Evolutionary conservation across 2,329 filamentous ascomycete species (phyloP).

Genomic region (Bipolaris oryzae): DNA sequence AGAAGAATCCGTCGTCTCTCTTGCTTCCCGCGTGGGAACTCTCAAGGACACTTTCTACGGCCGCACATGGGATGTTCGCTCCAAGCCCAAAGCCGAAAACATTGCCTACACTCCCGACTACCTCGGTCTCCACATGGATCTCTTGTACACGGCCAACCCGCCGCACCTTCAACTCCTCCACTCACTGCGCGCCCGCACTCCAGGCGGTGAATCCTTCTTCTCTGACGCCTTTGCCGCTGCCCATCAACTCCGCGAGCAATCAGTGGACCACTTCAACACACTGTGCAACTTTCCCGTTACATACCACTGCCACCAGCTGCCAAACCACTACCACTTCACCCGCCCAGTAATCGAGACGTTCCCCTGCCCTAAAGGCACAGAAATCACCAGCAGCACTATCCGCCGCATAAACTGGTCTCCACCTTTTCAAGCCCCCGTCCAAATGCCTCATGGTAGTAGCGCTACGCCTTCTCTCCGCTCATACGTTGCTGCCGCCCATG

Average conservation of each 20-base stretch:
- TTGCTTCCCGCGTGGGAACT: constrained; percentile 75
- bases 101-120: constrained; percentile 83
- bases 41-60: constrained; percentile 92
- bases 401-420: constrained; percentile 72
- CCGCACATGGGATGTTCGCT: constrained; percentile 84
- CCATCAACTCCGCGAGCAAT: constrained; percentile 40
- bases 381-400: constrained; percentile 44
- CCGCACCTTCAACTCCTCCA: constrained; percentile 88
- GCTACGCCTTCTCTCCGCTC: constrained; percentile 35
- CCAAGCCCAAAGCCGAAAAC: constrained; percentile 82
- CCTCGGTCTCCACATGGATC: constrained; percentile 90
- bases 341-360: constrained; percentile 62
- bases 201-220: constrained; percentile 86
- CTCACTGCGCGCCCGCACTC: constrained; percentile 79
- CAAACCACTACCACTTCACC: constrained; percentile 64
- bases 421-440: constrained; percentile 72
- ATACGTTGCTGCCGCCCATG: constrained; percentile 52
- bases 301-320: constrained; percentile 72
- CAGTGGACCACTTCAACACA: constrained; percentile 40
- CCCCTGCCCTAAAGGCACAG: constrained; percentile 31
- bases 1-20: constrained; percentile 67
- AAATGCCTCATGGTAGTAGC: constrained; percentile 41
- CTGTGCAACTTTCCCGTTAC: constrained; percentile 57
- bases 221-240: constrained; percentile 73
- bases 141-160: constrained; percentile 81